A percentile compares a stretch with the other conserved stretches of the same genome.
Conservation (phyloP, 306 rosid species). For the Hippophae gyantsensis region DNA sequence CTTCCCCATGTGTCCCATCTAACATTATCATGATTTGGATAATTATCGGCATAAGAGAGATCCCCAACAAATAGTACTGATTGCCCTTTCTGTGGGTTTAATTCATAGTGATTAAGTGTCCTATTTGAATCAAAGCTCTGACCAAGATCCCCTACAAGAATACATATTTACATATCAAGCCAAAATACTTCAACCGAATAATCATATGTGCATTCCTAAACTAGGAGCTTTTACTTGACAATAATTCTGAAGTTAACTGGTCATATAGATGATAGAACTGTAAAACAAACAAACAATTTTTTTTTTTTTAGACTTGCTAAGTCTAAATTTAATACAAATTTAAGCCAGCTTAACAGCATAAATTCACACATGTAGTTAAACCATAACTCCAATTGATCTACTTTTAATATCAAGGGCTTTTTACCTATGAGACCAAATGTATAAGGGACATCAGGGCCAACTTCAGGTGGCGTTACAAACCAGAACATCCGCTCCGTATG, state of each 20-base stretch:
- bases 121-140: slow-evolving; percentile 73
- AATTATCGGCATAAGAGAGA: slow-evolving; percentile 69
- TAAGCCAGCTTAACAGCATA: not conserved
- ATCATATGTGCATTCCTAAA: not conserved
- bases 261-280: not conserved
- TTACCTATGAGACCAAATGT: slow-evolving; percentile 87
- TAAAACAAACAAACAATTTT: not conserved
- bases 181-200: not conserved
- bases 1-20: slow-evolving; percentile 95
- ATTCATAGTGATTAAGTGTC: slow-evolving; percentile 70
- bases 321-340: not conserved
- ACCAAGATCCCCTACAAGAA: slow-evolving; percentile 68
- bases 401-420: not conserved
- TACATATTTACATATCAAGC: not conserved
- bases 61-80: slow-evolving; percentile 70
- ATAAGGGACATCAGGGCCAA: slow-evolving; percentile 87
- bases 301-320: not conserved
- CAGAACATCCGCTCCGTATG: slow-evolving; percentile 55
- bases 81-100: slow-evolving; percentile 51
- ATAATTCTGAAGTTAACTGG: not conserved
- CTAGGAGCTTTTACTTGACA: not conserved
- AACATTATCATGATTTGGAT: slow-evolving; percentile 56
- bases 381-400: not conserved
- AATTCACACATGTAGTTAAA: not conserved
- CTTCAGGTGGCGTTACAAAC: slow-evolving; percentile 73